Evolutionary conservation across 495 filamentous ascomycete genomes (phyloP), one percentile per base, ranked within the genome.

Genomic region (Jackrogersella multiformis): DNA sequence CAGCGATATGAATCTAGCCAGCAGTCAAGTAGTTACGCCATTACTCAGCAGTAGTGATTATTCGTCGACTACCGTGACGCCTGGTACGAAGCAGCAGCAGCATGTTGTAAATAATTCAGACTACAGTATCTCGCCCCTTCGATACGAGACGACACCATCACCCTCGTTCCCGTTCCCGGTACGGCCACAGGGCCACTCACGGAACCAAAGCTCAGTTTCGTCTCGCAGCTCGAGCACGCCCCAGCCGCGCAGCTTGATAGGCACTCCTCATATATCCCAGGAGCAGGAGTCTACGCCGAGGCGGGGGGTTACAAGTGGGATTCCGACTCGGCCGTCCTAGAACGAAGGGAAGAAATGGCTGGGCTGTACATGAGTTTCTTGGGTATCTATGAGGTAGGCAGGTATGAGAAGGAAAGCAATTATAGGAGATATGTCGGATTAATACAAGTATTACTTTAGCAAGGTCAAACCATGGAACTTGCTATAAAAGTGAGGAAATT

Each of bases 171-270:
- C 41, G n/a, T 21, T 35, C 2, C 34, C 52, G 23, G 4, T 44
- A 8, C 51, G 16, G 16, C 36, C 35, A 1, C 51, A 52, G 12
- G 24, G 32, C 12, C 49, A 55, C 20, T 46, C 32, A 7, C 41
- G 35, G 16, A 13, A 41, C 7, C 18, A 7, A 35, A 61, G 32
- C 23, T 42, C 63, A 2, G 30, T 10, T 16, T 60, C 63, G 16
- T 53, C 57, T 8, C 30, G 49, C 13, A 45, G 35, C 15, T 51
- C 42, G 6, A 42, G 51, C 15, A 18, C 42, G 32, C 61, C 61
- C 6, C 41, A 64, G 15, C 9, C 52, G 34, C 61, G 51, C 12
- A 56, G 32, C 23, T 57, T 59, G n/a, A 53, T 64, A 12, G 46
- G 60, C n/a, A 64, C 39, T 18, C 35, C 54, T 23, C 34, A 63